Percentiles rank a stretch among this genome's conserved stretches.
phyloP scores from a whole-genome alignment of 768 basidiomycete genomes.

The Calocybe gangraenosa region DNA sequence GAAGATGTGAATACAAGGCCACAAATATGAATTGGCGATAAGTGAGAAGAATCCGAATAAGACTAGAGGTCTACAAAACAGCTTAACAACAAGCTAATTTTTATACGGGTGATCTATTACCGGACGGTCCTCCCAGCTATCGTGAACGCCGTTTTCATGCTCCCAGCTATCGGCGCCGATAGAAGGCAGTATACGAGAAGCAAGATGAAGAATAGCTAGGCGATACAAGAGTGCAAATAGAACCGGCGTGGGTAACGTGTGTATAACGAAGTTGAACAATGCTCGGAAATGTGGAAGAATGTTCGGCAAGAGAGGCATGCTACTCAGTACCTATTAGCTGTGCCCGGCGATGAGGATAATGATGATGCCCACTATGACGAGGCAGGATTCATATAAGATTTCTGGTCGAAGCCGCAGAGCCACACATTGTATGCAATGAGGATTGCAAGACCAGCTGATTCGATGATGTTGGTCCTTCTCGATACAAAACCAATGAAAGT shows the following conservation, averaged over 20 bases:
- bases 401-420: constrained; percentile 80
- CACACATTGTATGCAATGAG: constrained; percentile 90
- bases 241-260: constrained; percentile 83
- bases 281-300: constrained; percentile 80
- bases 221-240: constrained; percentile 77
- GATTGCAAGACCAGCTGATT: constrained; percentile 82
- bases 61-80: constrained; percentile 76
- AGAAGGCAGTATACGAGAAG: constrained; percentile 78
- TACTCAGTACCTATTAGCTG: constrained; percentile 22
- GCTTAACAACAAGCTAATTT: too few species aligned
- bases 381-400: constrained; percentile 66
- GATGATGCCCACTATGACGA: constrained; percentile 65
- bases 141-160: constrained; percentile 55
- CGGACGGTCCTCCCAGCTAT: constrained; percentile 71
- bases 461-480: constrained; percentile 88
- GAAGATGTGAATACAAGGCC: constrained; percentile 82
- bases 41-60: constrained; percentile 71
- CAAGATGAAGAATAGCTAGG: constrained; percentile 74
- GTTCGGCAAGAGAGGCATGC: constrained; percentile 73
- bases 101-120: constrained; percentile 37
- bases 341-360: background rate
- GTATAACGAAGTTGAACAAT: constrained; percentile 74
- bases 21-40: constrained; percentile 84
- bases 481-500: constrained; percentile 89
- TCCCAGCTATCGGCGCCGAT: constrained; percentile 83